phyloP scores from a whole-genome alignment of 1,139 yeast species.

The Starmera stellimalicola region DNA sequence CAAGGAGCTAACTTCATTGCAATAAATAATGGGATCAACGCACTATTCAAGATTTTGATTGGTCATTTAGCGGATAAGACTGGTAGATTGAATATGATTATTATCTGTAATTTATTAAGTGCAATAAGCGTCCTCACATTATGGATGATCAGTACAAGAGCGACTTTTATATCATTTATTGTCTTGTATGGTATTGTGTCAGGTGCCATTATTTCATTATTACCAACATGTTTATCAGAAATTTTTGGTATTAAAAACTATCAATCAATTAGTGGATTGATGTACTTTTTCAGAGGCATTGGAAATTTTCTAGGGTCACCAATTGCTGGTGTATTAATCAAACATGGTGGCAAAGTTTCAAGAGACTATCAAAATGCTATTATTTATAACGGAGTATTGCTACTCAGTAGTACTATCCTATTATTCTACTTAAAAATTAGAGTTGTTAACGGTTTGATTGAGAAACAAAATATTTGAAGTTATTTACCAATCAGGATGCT shows the following conservation, averaged over 20 bases:
- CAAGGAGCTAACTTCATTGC: constrained; percentile 36
- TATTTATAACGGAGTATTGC: constrained; percentile 22
- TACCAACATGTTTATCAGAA: constrained; percentile 32
- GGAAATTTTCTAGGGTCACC: constrained; percentile 29
- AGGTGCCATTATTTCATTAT: constrained; percentile 30
- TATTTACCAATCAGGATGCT: too few relatives aligned
- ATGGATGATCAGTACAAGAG: constrained; percentile 25
- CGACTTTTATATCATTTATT: constrained; percentile 29
- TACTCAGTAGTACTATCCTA: constrained; percentile 17
- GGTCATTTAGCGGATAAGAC: constrained; percentile 29
- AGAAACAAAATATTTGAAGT: not conserved
- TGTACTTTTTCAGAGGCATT: constrained; percentile 26
- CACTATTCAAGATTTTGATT: constrained; percentile 28
- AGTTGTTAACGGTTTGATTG: not conserved
- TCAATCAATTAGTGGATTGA: constrained; percentile 20
- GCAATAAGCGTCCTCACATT: constrained; percentile 25
- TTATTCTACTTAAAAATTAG: not conserved
- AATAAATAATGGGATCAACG: constrained; percentile 32
- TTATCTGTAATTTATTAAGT: constrained; percentile 27
- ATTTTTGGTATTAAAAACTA: constrained; percentile 29
- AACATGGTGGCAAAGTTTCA: constrained; percentile 12
- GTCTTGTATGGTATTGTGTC: constrained; percentile 29
- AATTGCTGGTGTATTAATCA: constrained; percentile 25
- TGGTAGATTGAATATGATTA: constrained; percentile 31
- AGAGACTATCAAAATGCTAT: constrained; percentile 21